A percentile compares a stretch with the other conserved stretches of the same genome.
Evolutionary conservation across 106 monocot genomes (phyloP).

Genomic region (Narthecium ossifragum): DNA sequence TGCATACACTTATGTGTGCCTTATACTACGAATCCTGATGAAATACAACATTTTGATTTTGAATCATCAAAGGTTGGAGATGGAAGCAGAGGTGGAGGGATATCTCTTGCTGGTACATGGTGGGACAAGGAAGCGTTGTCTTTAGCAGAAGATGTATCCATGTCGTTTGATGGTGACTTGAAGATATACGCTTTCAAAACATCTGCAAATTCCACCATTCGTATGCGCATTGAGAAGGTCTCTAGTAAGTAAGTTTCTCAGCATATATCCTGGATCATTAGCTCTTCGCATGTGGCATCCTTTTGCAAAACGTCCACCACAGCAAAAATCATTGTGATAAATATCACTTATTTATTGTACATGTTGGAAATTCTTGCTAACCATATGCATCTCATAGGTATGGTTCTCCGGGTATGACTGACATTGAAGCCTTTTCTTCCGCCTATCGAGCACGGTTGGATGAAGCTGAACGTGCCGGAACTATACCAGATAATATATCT

Average conservation of each 20-base stretch:
- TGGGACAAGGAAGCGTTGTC: slow-evolving; percentile 88
- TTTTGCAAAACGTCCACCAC: too few relatives aligned
- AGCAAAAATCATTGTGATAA: too few relatives aligned
- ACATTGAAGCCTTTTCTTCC: slow-evolving; percentile 51
- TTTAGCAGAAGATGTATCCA: slow-evolving; percentile 67
- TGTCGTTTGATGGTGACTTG: slow-evolving; percentile 66
- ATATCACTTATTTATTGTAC: too few relatives aligned
- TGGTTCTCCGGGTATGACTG: slow-evolving; percentile 68
- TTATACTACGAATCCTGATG: slow-evolving; percentile 2
- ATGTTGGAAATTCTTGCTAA: too few relatives aligned
- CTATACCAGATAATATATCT: slow-evolving; percentile 40
- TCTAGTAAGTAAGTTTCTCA: slow-evolving; percentile 61
- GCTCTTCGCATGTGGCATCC: too few relatives aligned
- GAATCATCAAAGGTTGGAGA: slow-evolving; percentile 58
- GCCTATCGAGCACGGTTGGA: slow-evolving; percentile 47
- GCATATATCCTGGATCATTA: too few relatives aligned
- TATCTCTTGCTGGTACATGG: slow-evolving; percentile 63
- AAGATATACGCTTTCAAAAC: slow-evolving; percentile 95
- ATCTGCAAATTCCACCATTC: slow-evolving; percentile 38
- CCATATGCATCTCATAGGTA: slow-evolving; percentile 23
- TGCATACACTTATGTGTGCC: too few relatives aligned
- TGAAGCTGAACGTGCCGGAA: slow-evolving; percentile 48
- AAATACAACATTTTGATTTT: not conserved
- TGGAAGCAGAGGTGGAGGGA: slow-evolving; percentile 87
- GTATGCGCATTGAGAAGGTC: slow-evolving; percentile 84